Evolutionary conservation across 1,139 yeast genomes (phyloP).

Genomic region (Hyphopichia fennica): DNA sequence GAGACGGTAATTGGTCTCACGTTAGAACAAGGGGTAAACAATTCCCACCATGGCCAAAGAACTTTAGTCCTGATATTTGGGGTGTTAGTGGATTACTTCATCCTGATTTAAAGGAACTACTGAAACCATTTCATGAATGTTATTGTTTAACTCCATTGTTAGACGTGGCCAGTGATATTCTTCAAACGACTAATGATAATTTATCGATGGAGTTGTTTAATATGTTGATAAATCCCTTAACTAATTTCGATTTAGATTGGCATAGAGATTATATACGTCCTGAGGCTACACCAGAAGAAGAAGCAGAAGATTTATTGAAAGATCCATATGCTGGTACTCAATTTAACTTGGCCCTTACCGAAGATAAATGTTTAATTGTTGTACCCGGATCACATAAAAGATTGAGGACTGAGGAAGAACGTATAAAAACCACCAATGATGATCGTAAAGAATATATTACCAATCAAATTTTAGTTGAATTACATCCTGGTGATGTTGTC

Average conservation of each 20-base stretch:
- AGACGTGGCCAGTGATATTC: slow-evolving; percentile 43
- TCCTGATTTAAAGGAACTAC: slow-evolving; percentile 45
- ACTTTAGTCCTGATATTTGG: slow-evolving; percentile 58
- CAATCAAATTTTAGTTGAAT: slow-evolving; percentile 43
- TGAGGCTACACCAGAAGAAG: slow-evolving; percentile 49
- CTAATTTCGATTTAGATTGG: slow-evolving; percentile 59
- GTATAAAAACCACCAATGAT: slow-evolving; percentile 39
- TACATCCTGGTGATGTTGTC: slow-evolving; percentile 55
- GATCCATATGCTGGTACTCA: slow-evolving; percentile 56
- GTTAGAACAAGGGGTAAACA: slow-evolving; percentile 58
- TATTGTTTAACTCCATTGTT: slow-evolving; percentile 46
- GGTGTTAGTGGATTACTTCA: slow-evolving; percentile 53
- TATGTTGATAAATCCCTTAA: slow-evolving; percentile 57
- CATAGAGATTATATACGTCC: slow-evolving; percentile 57
- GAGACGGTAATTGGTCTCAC: slow-evolving; percentile 53
- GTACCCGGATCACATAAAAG: slow-evolving; percentile 53
- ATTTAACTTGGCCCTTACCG: slow-evolving; percentile 53
- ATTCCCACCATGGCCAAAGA: slow-evolving; percentile 61
- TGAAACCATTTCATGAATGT: slow-evolving; percentile 43
- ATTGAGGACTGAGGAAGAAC: slow-evolving; percentile 47
- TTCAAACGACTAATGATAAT: slow-evolving; percentile 37
- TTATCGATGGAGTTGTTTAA: slow-evolving; percentile 55
- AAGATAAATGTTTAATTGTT: slow-evolving; percentile 51
- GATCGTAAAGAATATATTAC: slow-evolving; percentile 34
- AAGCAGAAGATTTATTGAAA: slow-evolving; percentile 35